Evolutionary conservation across 768 basidiomycete genomes (phyloP).

Genomic region (Fomitopsis serialis): DNA sequence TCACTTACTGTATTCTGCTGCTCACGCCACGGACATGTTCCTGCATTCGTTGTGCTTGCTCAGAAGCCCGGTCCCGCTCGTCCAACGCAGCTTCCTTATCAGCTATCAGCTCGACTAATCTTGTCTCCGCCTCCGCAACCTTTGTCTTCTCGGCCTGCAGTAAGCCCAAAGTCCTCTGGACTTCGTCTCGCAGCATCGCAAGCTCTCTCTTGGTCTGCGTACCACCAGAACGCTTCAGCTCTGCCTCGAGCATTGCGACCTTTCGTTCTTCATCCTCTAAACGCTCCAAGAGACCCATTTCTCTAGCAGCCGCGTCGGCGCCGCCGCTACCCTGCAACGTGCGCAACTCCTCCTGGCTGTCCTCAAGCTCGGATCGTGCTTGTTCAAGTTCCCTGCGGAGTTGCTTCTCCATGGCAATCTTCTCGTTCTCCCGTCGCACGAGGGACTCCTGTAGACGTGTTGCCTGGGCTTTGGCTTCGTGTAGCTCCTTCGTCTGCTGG

Average conservation of each 20-base stretch:
- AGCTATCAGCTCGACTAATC: conserved; percentile 38
- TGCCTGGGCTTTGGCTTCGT: conserved; percentile 40
- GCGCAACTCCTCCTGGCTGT: conserved; percentile 43
- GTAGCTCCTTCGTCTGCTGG: conserved; percentile 41
- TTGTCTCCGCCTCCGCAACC: conserved; percentile 34
- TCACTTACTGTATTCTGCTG: background rate
- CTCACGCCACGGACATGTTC: background rate
- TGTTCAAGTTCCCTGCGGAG: conserved; percentile 38
- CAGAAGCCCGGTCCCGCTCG: conserved; percentile 9
- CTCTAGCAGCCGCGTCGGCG: conserved; percentile 37
- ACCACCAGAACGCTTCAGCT: conserved; percentile 37
- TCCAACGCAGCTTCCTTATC: conserved; percentile 50
- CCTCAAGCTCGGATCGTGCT: conserved; percentile 40
- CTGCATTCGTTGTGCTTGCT: background rate
- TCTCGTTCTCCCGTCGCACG: conserved; percentile 53
- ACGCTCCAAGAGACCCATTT: conserved; percentile 55
- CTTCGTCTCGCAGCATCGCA: conserved; percentile 27
- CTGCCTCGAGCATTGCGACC: conserved; percentile 49
- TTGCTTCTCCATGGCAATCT: conserved; percentile 46
- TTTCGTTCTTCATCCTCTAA: conserved; percentile 72
- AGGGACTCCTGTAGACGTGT: conserved; percentile 38
- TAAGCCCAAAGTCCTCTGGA: conserved; percentile 32
- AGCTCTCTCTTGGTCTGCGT: conserved; percentile 9
- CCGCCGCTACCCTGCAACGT: conserved; percentile 32
- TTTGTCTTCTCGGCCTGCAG: conserved; percentile 34